Evolutionary conservation across 73 alveolate genomes (phyloP).

Genomic region (Tetrahymena elliotti): DNA sequence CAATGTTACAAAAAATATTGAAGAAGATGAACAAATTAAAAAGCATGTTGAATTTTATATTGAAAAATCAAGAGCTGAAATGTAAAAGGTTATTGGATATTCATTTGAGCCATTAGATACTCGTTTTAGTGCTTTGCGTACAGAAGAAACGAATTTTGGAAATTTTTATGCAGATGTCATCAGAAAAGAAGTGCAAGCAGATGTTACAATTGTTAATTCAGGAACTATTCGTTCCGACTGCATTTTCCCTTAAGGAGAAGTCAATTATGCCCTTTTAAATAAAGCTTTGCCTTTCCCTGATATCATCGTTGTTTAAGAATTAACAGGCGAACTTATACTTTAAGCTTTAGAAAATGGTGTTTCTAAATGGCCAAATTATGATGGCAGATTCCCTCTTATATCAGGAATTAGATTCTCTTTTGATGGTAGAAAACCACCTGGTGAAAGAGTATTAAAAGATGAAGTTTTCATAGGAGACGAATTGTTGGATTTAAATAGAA

Average conservation of each 20-base stretch:
- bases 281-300: slow-evolving; percentile 59
- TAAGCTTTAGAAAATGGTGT: slow-evolving; percentile 54
- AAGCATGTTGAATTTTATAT: not conserved
- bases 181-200: slow-evolving; percentile 43
- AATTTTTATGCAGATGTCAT: slow-evolving; percentile 61
- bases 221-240: slow-evolving; percentile 67
- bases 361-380: slow-evolving; percentile 37
- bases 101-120: slow-evolving; percentile 54
- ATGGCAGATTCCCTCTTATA: slow-evolving; percentile 31
- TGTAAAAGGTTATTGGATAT: slow-evolving; percentile 33
- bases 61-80: not conserved
- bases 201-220: slow-evolving; percentile 51
- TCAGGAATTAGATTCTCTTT: slow-evolving; percentile 20
- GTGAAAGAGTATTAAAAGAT: not conserved
- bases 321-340: slow-evolving; percentile 46
- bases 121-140: slow-evolving; percentile 37
- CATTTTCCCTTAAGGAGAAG: slow-evolving; percentile 41
- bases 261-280: slow-evolving; percentile 42
- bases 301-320: slow-evolving; percentile 27
- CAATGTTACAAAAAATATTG: not conserved
- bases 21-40: not conserved
- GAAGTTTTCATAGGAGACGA: not conserved
- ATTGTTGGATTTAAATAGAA: not conserved
- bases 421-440: slow-evolving; percentile 16
- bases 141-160: slow-evolving; percentile 57